Evolutionary conservation across 2,329 filamentous ascomycete genomes (phyloP).

Genomic region (Paecilomyces niveus): DNA sequence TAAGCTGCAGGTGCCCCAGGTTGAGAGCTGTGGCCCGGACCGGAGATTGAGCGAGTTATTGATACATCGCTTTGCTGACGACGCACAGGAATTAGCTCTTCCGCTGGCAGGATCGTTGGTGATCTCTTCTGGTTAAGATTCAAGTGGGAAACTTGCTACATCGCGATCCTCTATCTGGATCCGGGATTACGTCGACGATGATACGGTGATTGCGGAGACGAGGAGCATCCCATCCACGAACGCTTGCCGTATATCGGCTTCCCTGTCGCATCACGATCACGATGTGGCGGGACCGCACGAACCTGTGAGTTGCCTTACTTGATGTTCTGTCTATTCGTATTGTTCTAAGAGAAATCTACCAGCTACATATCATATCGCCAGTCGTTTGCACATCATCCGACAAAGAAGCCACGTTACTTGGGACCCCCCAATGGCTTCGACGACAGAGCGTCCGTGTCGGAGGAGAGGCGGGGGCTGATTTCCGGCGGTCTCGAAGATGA

Average conservation of each 20-base stretch:
- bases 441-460: conserved; percentile 52
- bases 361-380: conserved; percentile 99
- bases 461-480: conserved; percentile 76
- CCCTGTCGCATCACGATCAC: conserved; percentile 44
- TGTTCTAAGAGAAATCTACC: not conserved
- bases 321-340: not conserved
- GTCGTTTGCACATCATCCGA: conserved; percentile 91
- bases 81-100: not conserved
- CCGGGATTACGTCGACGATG: not conserved
- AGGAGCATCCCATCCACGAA: not conserved
- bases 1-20: not conserved
- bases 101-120: not conserved
- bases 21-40: not conserved
- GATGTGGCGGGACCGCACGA: conserved; percentile 99
- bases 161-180: not conserved
- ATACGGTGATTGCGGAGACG: conserved; percentile 1
- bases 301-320: conserved; percentile 61
- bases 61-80: not conserved
- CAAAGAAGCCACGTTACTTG: conserved; percentile 70
- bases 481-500: conserved; percentile 67
- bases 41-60: not conserved
- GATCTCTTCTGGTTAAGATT: not conserved
- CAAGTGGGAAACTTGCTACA: not conserved
- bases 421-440: conserved; percentile 54
- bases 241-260: conserved; percentile 3